Conservation (phyloP, 805 yeast species). For the Kodamaea sagamina region DNA sequence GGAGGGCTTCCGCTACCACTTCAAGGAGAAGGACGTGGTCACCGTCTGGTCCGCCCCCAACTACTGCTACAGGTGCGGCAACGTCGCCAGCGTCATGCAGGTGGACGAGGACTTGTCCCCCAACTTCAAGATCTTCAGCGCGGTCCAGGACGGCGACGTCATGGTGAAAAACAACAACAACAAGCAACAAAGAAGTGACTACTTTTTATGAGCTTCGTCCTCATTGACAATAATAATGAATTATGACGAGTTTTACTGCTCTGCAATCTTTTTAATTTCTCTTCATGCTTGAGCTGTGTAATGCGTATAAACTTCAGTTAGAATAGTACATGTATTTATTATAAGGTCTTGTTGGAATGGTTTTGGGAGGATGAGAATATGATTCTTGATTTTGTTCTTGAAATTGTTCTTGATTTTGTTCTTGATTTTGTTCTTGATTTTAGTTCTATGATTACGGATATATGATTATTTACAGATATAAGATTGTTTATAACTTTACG, state of each 20-base stretch:
- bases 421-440: no score
- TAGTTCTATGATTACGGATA: no score
- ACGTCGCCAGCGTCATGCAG: conserved; percentile 97
- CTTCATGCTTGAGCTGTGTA: conserved; percentile 5
- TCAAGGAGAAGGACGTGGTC: conserved; percentile 93
- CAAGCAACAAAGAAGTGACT: conserved; percentile 49
- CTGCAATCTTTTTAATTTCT: conserved; percentile 7
- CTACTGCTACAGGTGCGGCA: conserved; percentile 96
- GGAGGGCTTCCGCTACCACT: conserved; percentile 97
- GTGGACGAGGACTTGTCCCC: conserved; percentile 86
- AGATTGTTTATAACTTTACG: no score
- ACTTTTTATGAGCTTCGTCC: conserved; percentile 33
- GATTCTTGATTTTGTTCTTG: no score
- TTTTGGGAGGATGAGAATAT: no score
- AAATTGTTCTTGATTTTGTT: no score
- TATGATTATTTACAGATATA: no score
- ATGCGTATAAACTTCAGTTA: conserved; percentile 7
- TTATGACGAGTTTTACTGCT: conserved; percentile 16
- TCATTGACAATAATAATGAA: conserved; percentile 18
- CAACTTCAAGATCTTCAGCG: conserved; percentile 89
- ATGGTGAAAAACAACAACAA: conserved; percentile 38
- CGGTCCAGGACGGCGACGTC: conserved; percentile 82
- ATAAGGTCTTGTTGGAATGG: background rate
- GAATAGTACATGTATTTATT: conserved; percentile 6
- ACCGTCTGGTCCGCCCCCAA: conserved; percentile 99